Base-by-base conservation (phyloP, 2,329 filamentous ascomycete species). In the Fusarium incarnatum region DNA sequence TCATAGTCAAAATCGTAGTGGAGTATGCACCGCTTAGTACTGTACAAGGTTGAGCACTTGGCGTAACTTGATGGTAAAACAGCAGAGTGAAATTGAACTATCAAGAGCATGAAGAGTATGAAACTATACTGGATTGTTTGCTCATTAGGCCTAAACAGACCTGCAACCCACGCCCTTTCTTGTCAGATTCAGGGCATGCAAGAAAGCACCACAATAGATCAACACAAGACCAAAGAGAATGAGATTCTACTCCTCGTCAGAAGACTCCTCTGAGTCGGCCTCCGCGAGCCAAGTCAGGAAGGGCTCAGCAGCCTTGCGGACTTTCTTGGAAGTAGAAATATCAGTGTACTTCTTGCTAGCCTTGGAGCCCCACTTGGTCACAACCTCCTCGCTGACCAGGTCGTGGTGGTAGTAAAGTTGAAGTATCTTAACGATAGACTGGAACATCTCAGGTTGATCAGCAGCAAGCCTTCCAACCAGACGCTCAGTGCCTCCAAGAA, bases 331-430 rank as follows among this genome's bases (percentile, higher is more conserved):
- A 67, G 90, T 94, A 64, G 91, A 80, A 66, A 97, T 82, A 79
- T 98, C 95, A 75, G 97, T 93, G 80, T 98, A 98, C 86, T 98
- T 98, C 91, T 97, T 98, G 89, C 94, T 97, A 64, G 95, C 94
- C 87, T 96, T 97, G 79, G 88, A 87, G 72, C 94, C 95, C 95
- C 96, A 99, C 75, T 91, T 91, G 82, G 91, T 92, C 79, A 97
- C 89, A 18, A 94, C 89, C 70, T 97, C 94, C 84, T 99, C 96
- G 54, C 87, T 90, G 76, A 97, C 85, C 58, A 99, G 87, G 74
- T 99, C 96, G 77, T 94, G 87, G 82, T 98, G 89, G 83, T 98
- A 99, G 83, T 95, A 92, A 76, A 92, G 88, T 81, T 97, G 89
- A 70, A 99, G 87, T 76, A 99, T 92, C 81, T 93, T 94, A 71